These are phyloP conservation scores for Tylopilus plumbeoviolaceoides DNA, from an alignment of 768 basidiomycete genomes.

Conservation along the genomic window DNA sequence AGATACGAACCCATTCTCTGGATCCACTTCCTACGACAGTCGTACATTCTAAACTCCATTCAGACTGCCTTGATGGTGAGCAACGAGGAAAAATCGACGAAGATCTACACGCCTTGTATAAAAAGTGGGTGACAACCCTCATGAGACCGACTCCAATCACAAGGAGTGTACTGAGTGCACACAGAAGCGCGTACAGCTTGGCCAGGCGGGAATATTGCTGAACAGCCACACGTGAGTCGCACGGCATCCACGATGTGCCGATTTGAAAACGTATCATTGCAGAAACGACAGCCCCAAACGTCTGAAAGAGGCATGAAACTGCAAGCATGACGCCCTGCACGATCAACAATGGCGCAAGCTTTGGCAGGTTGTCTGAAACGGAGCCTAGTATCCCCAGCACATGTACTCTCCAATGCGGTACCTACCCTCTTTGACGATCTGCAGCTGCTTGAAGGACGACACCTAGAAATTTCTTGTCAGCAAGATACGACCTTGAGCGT, in stretches of 20 bases:
- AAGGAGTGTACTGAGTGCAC: conserved; percentile 43
- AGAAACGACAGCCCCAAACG: conserved; percentile 52
- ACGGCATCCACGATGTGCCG: neutral
- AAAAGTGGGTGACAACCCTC: conserved; percentile 61
- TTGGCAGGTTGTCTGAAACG: conserved; percentile 37
- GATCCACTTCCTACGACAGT: conserved; percentile 33
- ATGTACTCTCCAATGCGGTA: conserved; percentile 1
- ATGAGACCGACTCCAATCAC: conserved; percentile 50
- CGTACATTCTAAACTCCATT: conserved; percentile 56
- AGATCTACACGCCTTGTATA: conserved; percentile 50
- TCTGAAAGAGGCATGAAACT: conserved; percentile 46
- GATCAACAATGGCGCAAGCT: conserved; percentile 52
- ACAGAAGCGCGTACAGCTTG: conserved; percentile 53
- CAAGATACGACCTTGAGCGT: neutral
- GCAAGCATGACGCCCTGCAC: conserved; percentile 59
- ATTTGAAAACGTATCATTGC: conserved; percentile 39
- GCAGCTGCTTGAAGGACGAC: conserved; percentile 54
- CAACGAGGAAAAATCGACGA: neutral
- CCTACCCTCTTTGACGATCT: conserved; percentile 47
- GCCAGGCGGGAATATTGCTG: conserved; percentile 55
- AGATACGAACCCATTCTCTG: conserved; percentile 31
- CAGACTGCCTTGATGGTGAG: conserved; percentile 36
- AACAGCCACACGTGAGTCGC: neutral
- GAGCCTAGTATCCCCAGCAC: neutral
- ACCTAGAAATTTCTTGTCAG: conserved; percentile 39